phyloP scores from a whole-genome alignment of 139 green algal genomes.

The Chlamydomonas eustigma region DNA sequence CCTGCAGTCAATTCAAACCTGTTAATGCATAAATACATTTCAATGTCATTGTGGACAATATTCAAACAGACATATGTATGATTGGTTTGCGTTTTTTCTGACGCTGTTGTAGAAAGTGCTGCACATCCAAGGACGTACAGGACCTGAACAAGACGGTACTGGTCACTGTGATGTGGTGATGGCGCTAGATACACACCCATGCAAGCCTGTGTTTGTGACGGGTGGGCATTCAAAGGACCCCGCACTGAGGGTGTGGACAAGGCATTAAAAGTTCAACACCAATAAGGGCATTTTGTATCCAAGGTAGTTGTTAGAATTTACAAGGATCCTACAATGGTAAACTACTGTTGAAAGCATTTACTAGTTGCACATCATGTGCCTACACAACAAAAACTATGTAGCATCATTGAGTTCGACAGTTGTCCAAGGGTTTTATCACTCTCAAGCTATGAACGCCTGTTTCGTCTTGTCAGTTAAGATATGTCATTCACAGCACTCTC shows the following conservation, averaged over 20 bases:
- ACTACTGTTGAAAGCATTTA: too few species aligned
- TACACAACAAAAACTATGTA: too few species aligned
- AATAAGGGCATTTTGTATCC: too few species aligned
- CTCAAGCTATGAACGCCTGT: too few species aligned
- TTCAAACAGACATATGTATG: not conserved
- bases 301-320: too few species aligned
- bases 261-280: not conserved
- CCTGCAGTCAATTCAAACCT: too few species aligned
- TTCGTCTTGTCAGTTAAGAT: too few species aligned
- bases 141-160: conserved; percentile 27
- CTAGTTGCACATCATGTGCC: too few species aligned
- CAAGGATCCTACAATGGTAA: too few species aligned
- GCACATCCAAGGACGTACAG: conserved; percentile 29
- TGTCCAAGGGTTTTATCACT: too few species aligned
- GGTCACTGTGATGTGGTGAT: conserved; percentile 58
- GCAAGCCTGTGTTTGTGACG: conserved; percentile 33
- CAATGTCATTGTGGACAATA: not conserved
- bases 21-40: not conserved
- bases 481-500: not conserved
- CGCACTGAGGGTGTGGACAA: conserved; percentile 64
- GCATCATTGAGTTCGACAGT: too few species aligned
- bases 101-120: conserved; percentile 23
- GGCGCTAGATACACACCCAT: conserved; percentile 41
- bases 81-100: not conserved
- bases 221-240: conserved; percentile 51